Conservation (phyloP, 805 yeast species). For the Isabelozyma heimii region DNA sequence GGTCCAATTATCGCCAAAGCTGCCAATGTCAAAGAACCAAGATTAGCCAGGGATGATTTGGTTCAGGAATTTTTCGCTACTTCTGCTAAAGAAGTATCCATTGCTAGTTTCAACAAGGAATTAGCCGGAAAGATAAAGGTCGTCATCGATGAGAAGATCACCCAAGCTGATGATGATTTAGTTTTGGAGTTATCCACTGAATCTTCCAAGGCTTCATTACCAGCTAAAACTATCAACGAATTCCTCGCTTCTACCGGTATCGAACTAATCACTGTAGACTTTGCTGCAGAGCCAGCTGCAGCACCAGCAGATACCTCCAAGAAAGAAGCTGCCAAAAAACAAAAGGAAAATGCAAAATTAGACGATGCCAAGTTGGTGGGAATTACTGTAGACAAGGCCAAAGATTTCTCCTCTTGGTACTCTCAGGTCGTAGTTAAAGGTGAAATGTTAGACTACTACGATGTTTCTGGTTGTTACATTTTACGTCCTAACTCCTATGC, state of each 20-base stretch:
- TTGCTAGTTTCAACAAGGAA: conserved; percentile 46
- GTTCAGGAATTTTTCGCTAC: conserved; percentile 60
- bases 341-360: conserved; percentile 51
- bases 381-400: conserved; percentile 88
- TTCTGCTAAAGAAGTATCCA: conserved; percentile 59
- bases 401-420: conserved; percentile 96
- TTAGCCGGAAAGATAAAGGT: conserved; percentile 59
- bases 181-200: conserved; percentile 49
- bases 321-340: conserved; percentile 31
- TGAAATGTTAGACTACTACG: conserved; percentile 98
- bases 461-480: conserved; percentile 98
- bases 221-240: conserved; percentile 45
- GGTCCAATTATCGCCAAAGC: conserved; percentile 60
- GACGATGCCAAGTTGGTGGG: conserved; percentile 92
- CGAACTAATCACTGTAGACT: conserved; percentile 55
- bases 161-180: conserved; percentile 31
- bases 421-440: conserved; percentile 94
- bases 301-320: conserved; percentile 17
- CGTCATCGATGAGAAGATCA: conserved; percentile 52
- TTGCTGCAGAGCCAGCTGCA: conserved; percentile 40
- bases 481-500: conserved; percentile 93
- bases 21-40: conserved; percentile 76
- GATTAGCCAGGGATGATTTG: conserved; percentile 82
- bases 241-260: conserved; percentile 50
- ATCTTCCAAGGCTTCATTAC: conserved; percentile 48